Percentiles rank a stretch among this genome's conserved stretches.
phyloP scores from a whole-genome alignment of 495 filamentous ascomycete genomes.

The Neurospora hispaniola region DNA sequence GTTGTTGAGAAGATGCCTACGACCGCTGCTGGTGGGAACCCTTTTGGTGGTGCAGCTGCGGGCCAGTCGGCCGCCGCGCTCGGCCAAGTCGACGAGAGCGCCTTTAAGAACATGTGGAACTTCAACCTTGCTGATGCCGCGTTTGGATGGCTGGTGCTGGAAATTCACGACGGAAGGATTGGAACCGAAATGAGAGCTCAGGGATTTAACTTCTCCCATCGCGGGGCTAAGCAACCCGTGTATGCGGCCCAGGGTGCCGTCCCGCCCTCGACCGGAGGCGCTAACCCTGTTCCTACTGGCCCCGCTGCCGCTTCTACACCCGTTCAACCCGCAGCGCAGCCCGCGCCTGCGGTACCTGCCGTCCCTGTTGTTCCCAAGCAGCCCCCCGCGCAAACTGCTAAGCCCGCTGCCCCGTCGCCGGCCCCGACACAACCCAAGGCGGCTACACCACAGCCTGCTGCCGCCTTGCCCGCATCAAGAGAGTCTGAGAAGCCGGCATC shows the following conservation, averaged over 20 bases:
- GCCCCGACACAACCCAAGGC: conserved; percentile 41
- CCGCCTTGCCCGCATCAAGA: conserved; percentile 30
- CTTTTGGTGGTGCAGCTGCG: conserved; percentile 80
- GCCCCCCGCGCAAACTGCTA: conserved; percentile 24
- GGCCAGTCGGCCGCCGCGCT: conserved; percentile 48
- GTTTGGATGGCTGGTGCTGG: conserved; percentile 89
- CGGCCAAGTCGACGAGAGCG: conserved; percentile 93
- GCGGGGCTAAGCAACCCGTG: conserved; percentile 49
- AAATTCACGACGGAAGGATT: conserved; percentile 88
- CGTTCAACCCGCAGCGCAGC: conserved; percentile 9
- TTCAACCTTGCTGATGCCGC: conserved; percentile 98
- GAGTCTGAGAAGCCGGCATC: conserved; percentile 36
- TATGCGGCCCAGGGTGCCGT: conserved; percentile 25
- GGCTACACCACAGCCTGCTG: conserved; percentile 35
- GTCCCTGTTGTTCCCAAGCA: conserved; percentile 8
- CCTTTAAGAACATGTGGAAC: conserved; percentile 99
- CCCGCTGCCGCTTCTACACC: conserved; percentile 22
- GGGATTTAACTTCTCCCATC: conserved; percentile 98
- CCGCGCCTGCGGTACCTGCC: conserved; percentile 20
- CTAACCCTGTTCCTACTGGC: conserved; percentile 22
- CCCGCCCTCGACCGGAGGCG: conserved; percentile 18
- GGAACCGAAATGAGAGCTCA: conserved; percentile 97
- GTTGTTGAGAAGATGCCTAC: conserved; percentile 95
- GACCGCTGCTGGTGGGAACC: conserved; percentile 88
- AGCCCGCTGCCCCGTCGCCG: conserved; percentile 26